Evolutionary conservation across 225 moss, liverwort and hornwort species (phyloP), one percentile per base, ranked within the genome.

Genomic region (Pseudoscleropodium purum): DNA sequence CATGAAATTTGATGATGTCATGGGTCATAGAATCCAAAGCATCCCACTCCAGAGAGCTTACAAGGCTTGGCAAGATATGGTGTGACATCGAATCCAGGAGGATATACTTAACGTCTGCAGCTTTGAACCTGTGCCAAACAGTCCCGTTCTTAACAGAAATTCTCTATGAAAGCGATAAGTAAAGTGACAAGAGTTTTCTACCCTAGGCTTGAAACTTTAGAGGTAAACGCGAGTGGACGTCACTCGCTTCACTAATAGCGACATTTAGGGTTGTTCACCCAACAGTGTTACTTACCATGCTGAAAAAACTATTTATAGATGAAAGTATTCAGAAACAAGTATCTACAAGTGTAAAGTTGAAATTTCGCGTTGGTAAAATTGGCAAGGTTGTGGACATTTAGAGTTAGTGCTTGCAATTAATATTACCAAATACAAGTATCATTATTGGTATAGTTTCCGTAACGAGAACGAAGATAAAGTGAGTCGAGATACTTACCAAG

Each of bases 31-130:
- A 86, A 82, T 96, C 93, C 82, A 97, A 93, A 91, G 97, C 93
- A 87, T 94, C 92, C 97, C 96, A 96, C 76, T 93, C 93, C 76
- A 95, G 90, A 73, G 97, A 97, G 81, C 83, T 90, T 87, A 96
- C 87, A 87, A 99, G 87, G 68, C 93, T 88, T 80, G 96, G 97
- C 87, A 99, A 74, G 33, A 99, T 96, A 89, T 94, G 91, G 87
- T 99, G 97, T 37, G 99, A 99, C 90, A 99, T 91, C 20, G 97
- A 96, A 88, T 99, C 99, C 87, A 97, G 87, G 62, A 99, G 89
- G 82, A 99, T 93, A 84, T 96, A 97, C 91, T 99, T 99, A 21
- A 99, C 95, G 83, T 99, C 99, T 92, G 97, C 89, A 85, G 95
- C 94, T 93, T 93, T 95, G 78, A 96, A 99, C 97, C 98, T 98